phyloP scores from a whole-genome alignment of 768 basidiomycete genomes.

The Trametes villosa region DNA sequence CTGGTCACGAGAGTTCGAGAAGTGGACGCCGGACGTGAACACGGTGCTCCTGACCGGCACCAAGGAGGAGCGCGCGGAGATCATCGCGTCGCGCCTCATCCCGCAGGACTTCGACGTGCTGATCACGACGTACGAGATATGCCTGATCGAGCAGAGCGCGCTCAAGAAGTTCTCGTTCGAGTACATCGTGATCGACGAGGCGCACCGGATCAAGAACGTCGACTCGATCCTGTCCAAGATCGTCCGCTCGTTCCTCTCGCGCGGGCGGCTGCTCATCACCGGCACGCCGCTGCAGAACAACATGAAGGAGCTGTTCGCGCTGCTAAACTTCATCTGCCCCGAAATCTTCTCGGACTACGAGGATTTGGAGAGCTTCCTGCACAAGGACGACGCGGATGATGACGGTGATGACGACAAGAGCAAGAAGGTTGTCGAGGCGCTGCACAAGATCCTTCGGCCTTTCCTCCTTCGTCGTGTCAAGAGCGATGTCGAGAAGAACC shows the following conservation, averaged over 20 bases:
- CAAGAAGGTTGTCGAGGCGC: conserved; percentile 92
- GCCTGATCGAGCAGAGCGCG: conserved; percentile 90
- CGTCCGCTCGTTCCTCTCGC: conserved; percentile 85
- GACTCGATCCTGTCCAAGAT: conserved; percentile 95
- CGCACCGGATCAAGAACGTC: conserved; percentile 98
- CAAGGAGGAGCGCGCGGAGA: conserved; percentile 85
- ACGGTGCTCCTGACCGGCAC: conserved; percentile 81
- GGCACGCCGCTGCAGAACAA: conserved; percentile 98
- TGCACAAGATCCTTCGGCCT: conserved; percentile 95
- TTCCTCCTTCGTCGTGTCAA: conserved; percentile 95
- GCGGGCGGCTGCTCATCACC: conserved; percentile 92
- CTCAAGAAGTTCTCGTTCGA: conserved; percentile 96
- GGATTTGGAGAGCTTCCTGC: conserved; percentile 93
- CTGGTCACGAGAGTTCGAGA: conserved; percentile 91
- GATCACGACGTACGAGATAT: conserved; percentile 97
- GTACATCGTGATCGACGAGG: conserved; percentile 98
- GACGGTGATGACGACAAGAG: conserved; percentile 82
- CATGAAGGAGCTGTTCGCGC: conserved; percentile 90
- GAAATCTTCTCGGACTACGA: conserved; percentile 92
- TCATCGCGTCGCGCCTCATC: conserved; percentile 79
- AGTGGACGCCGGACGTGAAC: conserved; percentile 90
- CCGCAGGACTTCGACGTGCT: conserved; percentile 91
- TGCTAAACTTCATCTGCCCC: conserved; percentile 95
- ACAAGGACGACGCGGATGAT: conserved; percentile 75
- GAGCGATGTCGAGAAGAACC: conserved; percentile 93